Evolutionary conservation across 306 rosid species (phyloP).

Genomic region (Hylodesmum podocarpum): DNA sequence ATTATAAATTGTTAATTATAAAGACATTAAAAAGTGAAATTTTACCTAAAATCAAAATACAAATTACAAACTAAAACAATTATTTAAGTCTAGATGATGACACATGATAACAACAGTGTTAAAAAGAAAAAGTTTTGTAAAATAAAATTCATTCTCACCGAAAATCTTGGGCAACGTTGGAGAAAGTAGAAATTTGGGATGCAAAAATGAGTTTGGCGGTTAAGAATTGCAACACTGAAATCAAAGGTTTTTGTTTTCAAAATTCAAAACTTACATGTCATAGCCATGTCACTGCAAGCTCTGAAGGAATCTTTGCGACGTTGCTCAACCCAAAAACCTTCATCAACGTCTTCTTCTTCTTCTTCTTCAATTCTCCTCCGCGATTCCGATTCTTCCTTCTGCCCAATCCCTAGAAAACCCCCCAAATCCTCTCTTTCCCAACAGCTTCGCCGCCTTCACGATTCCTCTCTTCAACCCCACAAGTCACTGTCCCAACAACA

Average conservation of each 20-base stretch:
- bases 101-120: no score
- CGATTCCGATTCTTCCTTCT: constrained; percentile 30
- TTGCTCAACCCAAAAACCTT: constrained; percentile 39
- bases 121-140: no score
- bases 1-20: no score
- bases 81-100: no score
- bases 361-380: constrained; percentile 34
- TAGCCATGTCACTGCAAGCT: constrained; percentile 72
- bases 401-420: constrained; percentile 57
- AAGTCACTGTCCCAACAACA: constrained; percentile 4
- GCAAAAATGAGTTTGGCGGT: not conserved
- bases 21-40: no score
- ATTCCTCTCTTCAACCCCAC: constrained; percentile 34
- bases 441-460: constrained; percentile 74
- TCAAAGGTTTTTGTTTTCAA: not conserved
- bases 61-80: no score
- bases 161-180: not conserved
- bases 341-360: constrained; percentile 4
- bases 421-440: constrained; percentile 75
- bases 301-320: constrained; percentile 69
- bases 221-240: not conserved
- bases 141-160: not conserved
- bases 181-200: not conserved
- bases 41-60: no score
- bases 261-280: not conserved